Base-by-base conservation (phyloP, 768 basidiomycete genomes). In the Paxillus involutus region DNA sequence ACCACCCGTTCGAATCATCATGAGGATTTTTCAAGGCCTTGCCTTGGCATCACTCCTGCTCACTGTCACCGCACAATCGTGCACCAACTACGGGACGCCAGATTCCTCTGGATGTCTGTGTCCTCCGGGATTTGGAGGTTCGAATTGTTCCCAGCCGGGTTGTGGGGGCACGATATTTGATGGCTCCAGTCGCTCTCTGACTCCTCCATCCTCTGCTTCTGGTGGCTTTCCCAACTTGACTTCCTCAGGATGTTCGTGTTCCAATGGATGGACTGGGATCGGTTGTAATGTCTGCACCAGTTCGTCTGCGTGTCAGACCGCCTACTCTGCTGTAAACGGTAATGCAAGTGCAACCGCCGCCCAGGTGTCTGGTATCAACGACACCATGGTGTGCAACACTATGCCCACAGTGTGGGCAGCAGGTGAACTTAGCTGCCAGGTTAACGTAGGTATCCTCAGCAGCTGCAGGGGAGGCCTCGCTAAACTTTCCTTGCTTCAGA, bases 131-230 rank as follows among this genome's bases (percentile, higher is more conserved):
- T 92, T 91, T 63, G 89, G 88, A 11, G 90, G 88, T 7, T 50
- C 80, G 26, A 80, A 79, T 19, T 94, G 92, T 63, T 77, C 82
- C 1, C 76, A 80, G 52, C 82, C 88, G 0, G 83, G 78, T 2
- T 97, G 94, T 56, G 89, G 89, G 11, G 91, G 91, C 2, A 87
- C 83, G 48, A 82, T 96, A 42, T 92, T 88, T 65, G 84, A 92
- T 62, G 88, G 86, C 51, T 68, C 81, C 3, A 65, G 75, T 47
- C 80, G 85, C n/a, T 69, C 83, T 39, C 67, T 87, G 45, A 71
- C 81, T 12, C 64, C 79, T 16, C 52, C 66, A 30, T 66, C 75
- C 37, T 66, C 73, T 0, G 19, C 59, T 0, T 68, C 73, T 8
- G 75, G 75, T 3, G 71, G 69, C 12, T 82, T 82, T 44, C 77